Evolutionary conservation across 371 early-diverging fungal species (phyloP).

Genomic region (Massospora cicadina): DNA sequence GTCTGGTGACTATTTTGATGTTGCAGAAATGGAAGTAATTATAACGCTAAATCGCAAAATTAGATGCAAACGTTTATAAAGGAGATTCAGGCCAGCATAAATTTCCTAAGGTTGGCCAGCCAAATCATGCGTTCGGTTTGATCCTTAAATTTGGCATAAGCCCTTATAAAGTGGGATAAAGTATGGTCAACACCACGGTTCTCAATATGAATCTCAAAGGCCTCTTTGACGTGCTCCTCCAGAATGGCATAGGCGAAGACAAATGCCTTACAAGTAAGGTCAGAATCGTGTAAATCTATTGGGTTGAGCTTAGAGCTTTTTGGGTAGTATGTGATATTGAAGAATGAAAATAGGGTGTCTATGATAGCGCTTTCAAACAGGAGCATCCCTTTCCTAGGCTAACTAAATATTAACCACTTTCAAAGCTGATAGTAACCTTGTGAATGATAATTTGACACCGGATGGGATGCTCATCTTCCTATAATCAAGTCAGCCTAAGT

Average conservation of each 20-base stretch:
- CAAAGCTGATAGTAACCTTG: not conserved
- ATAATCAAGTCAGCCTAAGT: slow-evolving; percentile 5
- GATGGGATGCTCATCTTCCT: slow-evolving; percentile 5
- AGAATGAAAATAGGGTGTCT: not conserved
- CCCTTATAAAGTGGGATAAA: slow-evolving; percentile 30
- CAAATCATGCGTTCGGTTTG: slow-evolving; percentile 1
- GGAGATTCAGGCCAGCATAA: not conserved
- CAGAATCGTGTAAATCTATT: not conserved
- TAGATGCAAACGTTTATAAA: too few relatives aligned
- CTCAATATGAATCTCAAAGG: slow-evolving; percentile 11
- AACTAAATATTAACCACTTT: not conserved
- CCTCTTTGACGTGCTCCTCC: slow-evolving; percentile 1
- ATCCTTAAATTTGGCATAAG: slow-evolving; percentile 19
- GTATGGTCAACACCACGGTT: slow-evolving; percentile 17
- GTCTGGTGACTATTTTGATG: too few relatives aligned
- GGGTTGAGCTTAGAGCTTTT: not conserved
- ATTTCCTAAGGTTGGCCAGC: not conserved
- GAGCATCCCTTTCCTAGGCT: not conserved
- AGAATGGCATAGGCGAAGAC: not conserved
- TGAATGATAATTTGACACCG: not conserved
- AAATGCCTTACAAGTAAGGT: not conserved
- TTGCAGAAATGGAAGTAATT: too few relatives aligned
- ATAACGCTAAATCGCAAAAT: too few relatives aligned
- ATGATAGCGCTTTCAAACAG: not conserved
- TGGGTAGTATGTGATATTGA: not conserved